phyloP scores from a whole-genome alignment of 2,329 filamentous ascomycete genomes.

The Lomentospora prolificans region DNA sequence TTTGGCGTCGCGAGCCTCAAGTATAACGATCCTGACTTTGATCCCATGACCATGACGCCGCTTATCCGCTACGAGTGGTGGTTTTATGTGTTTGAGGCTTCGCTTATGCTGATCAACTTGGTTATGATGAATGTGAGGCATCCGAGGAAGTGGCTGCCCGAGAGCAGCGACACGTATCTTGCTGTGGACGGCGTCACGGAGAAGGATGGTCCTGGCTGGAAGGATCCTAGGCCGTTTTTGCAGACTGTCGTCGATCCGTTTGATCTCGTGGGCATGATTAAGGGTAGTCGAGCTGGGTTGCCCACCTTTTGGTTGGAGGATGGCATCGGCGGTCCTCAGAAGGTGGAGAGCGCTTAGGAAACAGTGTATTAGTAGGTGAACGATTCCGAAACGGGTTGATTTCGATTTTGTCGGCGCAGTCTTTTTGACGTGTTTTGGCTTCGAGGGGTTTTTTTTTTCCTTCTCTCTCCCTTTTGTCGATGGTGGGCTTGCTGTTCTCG shows the following conservation, averaged over 20 bases:
- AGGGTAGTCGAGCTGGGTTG: neutral
- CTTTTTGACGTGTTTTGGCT: too few species aligned
- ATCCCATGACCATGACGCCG: slow-evolving; percentile 27
- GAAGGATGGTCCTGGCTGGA: slow-evolving; percentile 36
- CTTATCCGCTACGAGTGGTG: slow-evolving; percentile 48
- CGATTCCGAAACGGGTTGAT: too few species aligned
- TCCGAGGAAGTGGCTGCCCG: slow-evolving; percentile 40
- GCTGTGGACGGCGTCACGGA: slow-evolving; percentile 38
- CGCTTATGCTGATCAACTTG: slow-evolving; percentile 41
- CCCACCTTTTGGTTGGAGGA: slow-evolving; percentile 1
- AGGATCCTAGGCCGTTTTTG: slow-evolving; percentile 34
- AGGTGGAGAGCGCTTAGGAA: neutral
- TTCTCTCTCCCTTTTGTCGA: too few species aligned
- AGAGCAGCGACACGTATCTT: slow-evolving; percentile 38
- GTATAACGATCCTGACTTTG: slow-evolving; percentile 25
- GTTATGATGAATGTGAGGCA: slow-evolving; percentile 40
- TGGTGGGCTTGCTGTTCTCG: too few species aligned
- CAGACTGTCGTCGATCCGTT: slow-evolving; percentile 32
- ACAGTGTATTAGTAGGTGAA: neutral
- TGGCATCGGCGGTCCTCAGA: neutral
- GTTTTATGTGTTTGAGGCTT: slow-evolving; percentile 48
- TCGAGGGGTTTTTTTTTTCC: too few species aligned
- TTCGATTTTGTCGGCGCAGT: neutral
- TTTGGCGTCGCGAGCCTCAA: slow-evolving; percentile 37
- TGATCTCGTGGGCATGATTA: slow-evolving; percentile 17